A percentile compares a stretch with the other conserved stretches of the same genome.
These are phyloP conservation scores for Colletotrichum sp. DNA, from an alignment of 2,329 filamentous ascomycete species.

Conservation along the genomic window DNA sequence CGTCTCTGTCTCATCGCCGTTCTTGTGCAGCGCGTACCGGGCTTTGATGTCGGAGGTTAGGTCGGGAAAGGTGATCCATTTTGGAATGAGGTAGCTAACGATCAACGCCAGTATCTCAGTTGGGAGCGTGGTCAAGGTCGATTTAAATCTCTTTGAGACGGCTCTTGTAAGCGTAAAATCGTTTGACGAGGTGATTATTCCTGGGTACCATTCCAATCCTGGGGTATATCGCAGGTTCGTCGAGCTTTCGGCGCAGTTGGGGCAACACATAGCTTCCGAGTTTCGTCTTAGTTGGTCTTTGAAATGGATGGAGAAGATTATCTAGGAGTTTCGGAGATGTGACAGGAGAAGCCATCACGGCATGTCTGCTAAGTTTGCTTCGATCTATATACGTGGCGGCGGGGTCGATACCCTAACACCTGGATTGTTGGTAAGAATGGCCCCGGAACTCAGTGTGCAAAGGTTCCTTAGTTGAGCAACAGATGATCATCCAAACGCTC, in stretches of 20 bases:
- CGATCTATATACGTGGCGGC: no score
- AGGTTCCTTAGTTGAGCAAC: no score
- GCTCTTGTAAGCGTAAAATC: neutral
- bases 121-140: neutral
- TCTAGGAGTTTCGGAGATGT: neutral
- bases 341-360: neutral
- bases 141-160: neutral
- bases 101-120: neutral
- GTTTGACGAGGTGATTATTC: neutral
- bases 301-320: fast-evolving
- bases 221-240: neutral
- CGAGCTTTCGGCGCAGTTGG: neutral
- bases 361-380: neutral
- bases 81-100: neutral
- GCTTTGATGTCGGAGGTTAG: neutral
- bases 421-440: no score
- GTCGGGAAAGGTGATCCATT: neutral
- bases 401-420: no score
- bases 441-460: no score
- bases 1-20: neutral
- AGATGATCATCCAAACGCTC: no score
- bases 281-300: neutral
- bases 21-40: neutral
- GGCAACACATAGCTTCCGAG: neutral
- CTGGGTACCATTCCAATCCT: neutral